These are phyloP conservation scores for Oidiodendron maius DNA, from an alignment of 495 filamentous ascomycete species.

Conservation along the genomic window DNA sequence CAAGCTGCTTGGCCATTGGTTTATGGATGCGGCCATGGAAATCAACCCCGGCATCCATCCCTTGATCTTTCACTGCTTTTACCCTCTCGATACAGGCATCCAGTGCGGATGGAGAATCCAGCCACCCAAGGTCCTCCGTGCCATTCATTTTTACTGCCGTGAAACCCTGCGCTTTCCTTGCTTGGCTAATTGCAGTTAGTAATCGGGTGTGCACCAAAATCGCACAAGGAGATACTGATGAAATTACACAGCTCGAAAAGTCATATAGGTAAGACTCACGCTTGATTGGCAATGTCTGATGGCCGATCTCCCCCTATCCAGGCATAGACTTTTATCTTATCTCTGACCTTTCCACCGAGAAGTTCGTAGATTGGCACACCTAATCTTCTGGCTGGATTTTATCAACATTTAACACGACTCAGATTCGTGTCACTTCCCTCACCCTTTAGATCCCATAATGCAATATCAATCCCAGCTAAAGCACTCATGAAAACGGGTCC, in stretches of 20 bases:
- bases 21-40: conserved; percentile 77
- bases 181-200: conserved; percentile 33
- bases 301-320: conserved; percentile 87
- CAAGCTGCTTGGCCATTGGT: conserved; percentile 76
- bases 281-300: conserved; percentile 58
- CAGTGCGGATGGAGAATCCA: conserved; percentile 63
- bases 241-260: too few species aligned
- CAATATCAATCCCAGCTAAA: conserved; percentile 74
- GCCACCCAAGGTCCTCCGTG: conserved; percentile 72
- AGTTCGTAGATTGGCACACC: conserved; percentile 69
- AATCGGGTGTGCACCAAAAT: not conserved
- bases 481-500: conserved; percentile 82
- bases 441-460: conserved; percentile 74
- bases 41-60: conserved; percentile 68
- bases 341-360: conserved; percentile 68
- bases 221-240: not conserved
- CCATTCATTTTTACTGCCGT: conserved; percentile 77
- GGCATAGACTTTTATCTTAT: conserved; percentile 73
- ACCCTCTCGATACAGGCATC: conserved; percentile 63
- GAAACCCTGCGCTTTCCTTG: conserved; percentile 65
- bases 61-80: conserved; percentile 61
- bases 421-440: not conserved
- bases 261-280: conserved; percentile 33
- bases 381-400: conserved; percentile 41
- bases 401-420: not conserved